Evolutionary conservation across 805 yeast genomes (phyloP).

Genomic region (Diddensiella santjacobensis): DNA sequence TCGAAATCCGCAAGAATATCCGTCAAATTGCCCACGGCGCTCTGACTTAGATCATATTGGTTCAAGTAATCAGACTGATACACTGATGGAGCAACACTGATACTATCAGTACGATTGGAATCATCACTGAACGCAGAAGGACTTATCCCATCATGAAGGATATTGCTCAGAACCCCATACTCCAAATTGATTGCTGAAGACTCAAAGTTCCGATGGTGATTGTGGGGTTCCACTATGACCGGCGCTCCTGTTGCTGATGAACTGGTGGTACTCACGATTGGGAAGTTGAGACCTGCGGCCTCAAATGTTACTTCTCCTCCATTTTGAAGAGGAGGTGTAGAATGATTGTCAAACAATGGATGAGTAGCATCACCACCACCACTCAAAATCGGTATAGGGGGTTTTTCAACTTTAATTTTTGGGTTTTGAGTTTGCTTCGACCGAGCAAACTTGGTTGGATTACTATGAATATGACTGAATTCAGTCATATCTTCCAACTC

Average conservation of each 20-base stretch:
- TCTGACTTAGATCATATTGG: constrained; percentile 20
- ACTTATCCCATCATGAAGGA: constrained; percentile 23
- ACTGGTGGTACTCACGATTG: background rate
- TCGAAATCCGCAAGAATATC: constrained; percentile 6
- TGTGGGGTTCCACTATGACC: background rate
- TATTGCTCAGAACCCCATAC: constrained; percentile 33
- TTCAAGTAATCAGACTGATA: constrained; percentile 10
- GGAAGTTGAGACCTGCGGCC: background rate
- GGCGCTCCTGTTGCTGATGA: background rate
- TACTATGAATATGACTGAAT: constrained; percentile 12
- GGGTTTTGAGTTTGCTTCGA: background rate
- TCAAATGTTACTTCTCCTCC: background rate
- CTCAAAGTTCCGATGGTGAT: constrained; percentile 22
- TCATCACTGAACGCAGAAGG: constrained; percentile 24
- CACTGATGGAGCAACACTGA: background rate
- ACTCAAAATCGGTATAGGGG: background rate
- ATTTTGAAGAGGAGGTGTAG: background rate
- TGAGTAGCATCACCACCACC: background rate
- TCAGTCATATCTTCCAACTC: constrained; percentile 38
- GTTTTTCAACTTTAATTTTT: background rate
- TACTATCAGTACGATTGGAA: constrained; percentile 3
- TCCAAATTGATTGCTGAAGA: constrained; percentile 36
- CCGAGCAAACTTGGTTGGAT: constrained; percentile 10
- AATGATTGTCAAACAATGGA: background rate
- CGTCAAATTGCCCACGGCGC: constrained; percentile 5